A percentile compares a stretch with the other conserved stretches of the same genome.
These are phyloP conservation scores for Clitopilus hobsonii DNA, from an alignment of 768 basidiomycete genomes.

Conservation along the genomic window DNA sequence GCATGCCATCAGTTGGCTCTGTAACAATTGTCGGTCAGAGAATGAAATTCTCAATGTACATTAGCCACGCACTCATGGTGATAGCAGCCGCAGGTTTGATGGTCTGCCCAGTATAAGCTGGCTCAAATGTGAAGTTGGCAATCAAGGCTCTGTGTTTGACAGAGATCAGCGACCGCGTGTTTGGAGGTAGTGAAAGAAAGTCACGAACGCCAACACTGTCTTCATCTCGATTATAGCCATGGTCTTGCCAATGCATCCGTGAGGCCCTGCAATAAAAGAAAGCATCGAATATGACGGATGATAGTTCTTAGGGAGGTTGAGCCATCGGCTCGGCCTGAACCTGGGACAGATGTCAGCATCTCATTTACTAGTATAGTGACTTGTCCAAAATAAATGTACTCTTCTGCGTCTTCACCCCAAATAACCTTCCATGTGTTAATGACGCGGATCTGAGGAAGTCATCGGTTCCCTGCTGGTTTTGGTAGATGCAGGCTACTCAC, in stretches of 20 bases:
- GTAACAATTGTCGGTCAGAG: neutral
- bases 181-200: too few species aligned
- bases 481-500: slow-evolving; percentile 13
- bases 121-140: slow-evolving; percentile 39
- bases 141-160: slow-evolving; percentile 26
- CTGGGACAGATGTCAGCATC: slow-evolving; percentile 14
- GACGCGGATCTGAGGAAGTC: slow-evolving; percentile 34
- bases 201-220: slow-evolving; percentile 25
- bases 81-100: slow-evolving; percentile 38
- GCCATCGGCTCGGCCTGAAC: slow-evolving; percentile 45
- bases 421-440: slow-evolving; percentile 45
- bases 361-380: neutral
- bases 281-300: slow-evolving; percentile 29
- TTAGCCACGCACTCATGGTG: slow-evolving; percentile 37
- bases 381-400: slow-evolving; percentile 25
- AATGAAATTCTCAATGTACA: neutral
- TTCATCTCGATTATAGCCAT: slow-evolving; percentile 43
- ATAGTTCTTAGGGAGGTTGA: slow-evolving; percentile 29
- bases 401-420: slow-evolving; percentile 50
- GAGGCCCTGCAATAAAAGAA: slow-evolving; percentile 37
- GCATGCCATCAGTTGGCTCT: slow-evolving; percentile 38
- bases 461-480: neutral
- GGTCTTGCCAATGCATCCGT: slow-evolving; percentile 39
- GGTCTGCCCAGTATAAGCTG: slow-evolving; percentile 33
- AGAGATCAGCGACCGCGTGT: neutral